Conservation (phyloP, 2,329 filamentous ascomycete genomes). For the Microsporum ferrugineum region DNA sequence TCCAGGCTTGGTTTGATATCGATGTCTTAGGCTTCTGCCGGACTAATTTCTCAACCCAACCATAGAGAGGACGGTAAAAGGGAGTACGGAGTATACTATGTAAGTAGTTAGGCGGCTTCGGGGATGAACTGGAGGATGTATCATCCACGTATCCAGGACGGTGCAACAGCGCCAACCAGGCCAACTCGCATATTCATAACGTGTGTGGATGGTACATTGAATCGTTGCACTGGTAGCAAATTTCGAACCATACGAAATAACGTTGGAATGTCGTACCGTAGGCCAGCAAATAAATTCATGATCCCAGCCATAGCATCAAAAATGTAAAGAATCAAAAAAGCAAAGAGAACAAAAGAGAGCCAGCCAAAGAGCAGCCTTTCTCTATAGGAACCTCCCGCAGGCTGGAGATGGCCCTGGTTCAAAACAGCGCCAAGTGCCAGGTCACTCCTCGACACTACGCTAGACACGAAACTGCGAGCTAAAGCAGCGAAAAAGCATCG, state of each 20-base stretch:
- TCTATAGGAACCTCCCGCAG: not conserved
- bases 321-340: not conserved
- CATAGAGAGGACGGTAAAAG: not conserved
- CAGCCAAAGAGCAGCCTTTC: not conserved
- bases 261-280: not conserved
- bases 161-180: slow-evolving; percentile 4
- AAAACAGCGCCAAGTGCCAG: slow-evolving; percentile 13
- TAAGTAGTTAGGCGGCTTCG: not conserved
- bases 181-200: not conserved
- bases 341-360: not conserved
- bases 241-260: not conserved
- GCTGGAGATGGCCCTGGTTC: slow-evolving; percentile 6
- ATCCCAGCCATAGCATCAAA: not conserved
- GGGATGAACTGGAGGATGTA: not conserved
- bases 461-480: slow-evolving; percentile 8
- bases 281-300: not conserved
- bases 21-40: not conserved
- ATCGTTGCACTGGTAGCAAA: not conserved
- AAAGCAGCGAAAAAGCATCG: not conserved
- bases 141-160: slow-evolving; percentile 1
- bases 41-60: not conserved
- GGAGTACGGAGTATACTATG: not conserved
- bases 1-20: not conserved
- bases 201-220: not conserved
- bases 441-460: slow-evolving; percentile 7